Base-by-base conservation (phyloP, 164 flowering plant species). In the Umbilicus rupestris region DNA sequence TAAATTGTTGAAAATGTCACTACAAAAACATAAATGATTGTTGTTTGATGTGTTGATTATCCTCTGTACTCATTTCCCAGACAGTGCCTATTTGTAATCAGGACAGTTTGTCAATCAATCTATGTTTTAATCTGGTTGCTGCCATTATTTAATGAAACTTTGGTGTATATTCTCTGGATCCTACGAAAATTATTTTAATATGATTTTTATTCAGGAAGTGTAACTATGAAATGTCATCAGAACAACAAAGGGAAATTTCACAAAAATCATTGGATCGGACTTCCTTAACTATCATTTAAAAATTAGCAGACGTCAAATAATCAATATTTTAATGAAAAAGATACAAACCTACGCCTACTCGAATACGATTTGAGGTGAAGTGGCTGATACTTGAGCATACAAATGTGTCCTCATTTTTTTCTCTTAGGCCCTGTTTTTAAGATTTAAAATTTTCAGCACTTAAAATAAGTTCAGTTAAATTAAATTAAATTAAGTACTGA, bases 321-420 rank as follows among this genome's bases (percentile, higher is more conserved):
- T 41, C 12, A 41, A 41, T 7, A 9, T 41, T 5, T 41, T 41
- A 30, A 39, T 14, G 10, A 46, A 45, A 47, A 22, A 39, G 39
- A 39, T 39, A 39, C 37, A 63, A 31, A 46, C 7, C 30, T 46
- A 15, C 14, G 19, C 20, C 20, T 39, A 68, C 1, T 69, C 71
- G 47, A 81, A 74, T 11, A 67, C 16, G 64, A 84, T 70, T 15
- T 76, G 59, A 55, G 59, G 59, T 26, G 17, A 17, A 26, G 31
- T 10, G 16, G 59, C 15, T 55, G 59, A 26, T 24, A 24, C 30
- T 15, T 16, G 79, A 7, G 75, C 83, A 81, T 71, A 75, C 63
- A 84, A 67, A 44, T 80, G 80, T 50, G 78, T 72, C 68, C 72
- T 73, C 66, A 79, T 75, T 49, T 75, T 76, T 35, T 79, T 72